Percentiles rank a stretch among this genome's conserved stretches.
phyloP scores from a whole-genome alignment of 345 rosid genomes.

The Cardamine chenopodiifolia region DNA sequence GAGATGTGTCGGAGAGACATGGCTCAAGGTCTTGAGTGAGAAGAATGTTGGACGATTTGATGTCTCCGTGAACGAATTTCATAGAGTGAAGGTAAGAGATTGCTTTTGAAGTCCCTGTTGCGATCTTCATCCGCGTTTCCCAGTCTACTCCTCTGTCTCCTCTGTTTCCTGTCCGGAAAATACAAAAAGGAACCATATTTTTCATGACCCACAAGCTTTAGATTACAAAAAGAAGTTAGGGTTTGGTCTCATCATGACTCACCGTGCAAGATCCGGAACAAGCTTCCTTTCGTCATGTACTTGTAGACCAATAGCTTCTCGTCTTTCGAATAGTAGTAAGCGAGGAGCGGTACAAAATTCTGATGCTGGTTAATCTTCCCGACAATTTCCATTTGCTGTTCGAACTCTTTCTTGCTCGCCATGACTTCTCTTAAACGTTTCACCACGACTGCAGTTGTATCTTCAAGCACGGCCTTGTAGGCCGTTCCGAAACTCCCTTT shows the following conservation, averaged over 20 bases:
- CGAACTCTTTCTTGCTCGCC: conserved; percentile 74
- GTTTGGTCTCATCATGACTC: not conserved
- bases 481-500: conserved; percentile 85
- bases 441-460: conserved; percentile 74
- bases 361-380: conserved; percentile 63
- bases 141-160: conserved; percentile 58
- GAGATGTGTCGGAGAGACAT: conserved; percentile 64
- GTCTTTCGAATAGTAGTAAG: conserved; percentile 66
- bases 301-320: conserved; percentile 73
- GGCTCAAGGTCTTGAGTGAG: conserved; percentile 62
- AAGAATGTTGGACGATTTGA: conserved; percentile 75
- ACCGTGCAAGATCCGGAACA: conserved; percentile 70
- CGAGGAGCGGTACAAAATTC: conserved; percentile 63
- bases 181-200: conserved; percentile 1
- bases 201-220: conserved; percentile 12
- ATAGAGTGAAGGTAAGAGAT: conserved; percentile 62
- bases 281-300: conserved; percentile 69
- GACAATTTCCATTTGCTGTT: conserved; percentile 73
- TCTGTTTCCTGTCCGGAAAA: conserved; percentile 46
- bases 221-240: not conserved
- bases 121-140: conserved; percentile 70
- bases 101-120: conserved; percentile 64
- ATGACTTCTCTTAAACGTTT: conserved; percentile 80
- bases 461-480: conserved; percentile 78
- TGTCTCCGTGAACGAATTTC: conserved; percentile 68